phyloP scores from a whole-genome alignment of 2,329 filamentous ascomycete genomes.

The Pochonia chlamydosporia region DNA sequence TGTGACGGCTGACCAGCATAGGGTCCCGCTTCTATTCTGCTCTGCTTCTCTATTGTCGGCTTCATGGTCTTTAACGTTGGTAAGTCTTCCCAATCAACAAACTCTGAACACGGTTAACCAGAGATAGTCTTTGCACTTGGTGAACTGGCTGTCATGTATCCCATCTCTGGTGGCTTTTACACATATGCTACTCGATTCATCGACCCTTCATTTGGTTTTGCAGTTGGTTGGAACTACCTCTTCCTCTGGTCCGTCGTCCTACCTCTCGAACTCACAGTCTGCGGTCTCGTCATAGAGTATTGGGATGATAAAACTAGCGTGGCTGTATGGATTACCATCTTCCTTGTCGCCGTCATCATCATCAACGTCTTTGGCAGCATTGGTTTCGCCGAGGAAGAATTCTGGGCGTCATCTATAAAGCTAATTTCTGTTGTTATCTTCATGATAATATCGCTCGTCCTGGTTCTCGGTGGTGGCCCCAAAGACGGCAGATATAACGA shows the following conservation, averaged over 20 bases:
- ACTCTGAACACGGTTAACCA: not conserved
- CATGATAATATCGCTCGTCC: conserved; percentile 54
- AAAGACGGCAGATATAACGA: conserved; percentile 32
- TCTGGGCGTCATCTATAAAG: conserved; percentile 49
- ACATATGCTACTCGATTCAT: conserved; percentile 57
- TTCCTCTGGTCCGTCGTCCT: conserved; percentile 46
- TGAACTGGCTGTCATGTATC: conserved; percentile 56
- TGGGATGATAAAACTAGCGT: conserved; percentile 42
- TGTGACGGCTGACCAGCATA: conserved; percentile 2
- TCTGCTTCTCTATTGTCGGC: conserved; percentile 51
- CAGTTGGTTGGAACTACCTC: conserved; percentile 41
- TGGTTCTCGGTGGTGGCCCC: conserved; percentile 53
- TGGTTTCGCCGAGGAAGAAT: conserved; percentile 51
- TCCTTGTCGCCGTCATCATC: conserved; percentile 41
- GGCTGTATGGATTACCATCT: conserved; percentile 48
- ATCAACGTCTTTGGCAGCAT: conserved; percentile 52
- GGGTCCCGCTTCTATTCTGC: conserved; percentile 36
- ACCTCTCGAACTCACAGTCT: conserved; percentile 46
- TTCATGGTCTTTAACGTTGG: conserved; percentile 53
- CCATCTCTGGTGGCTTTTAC: conserved; percentile 58
- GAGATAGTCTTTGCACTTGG: conserved; percentile 50
- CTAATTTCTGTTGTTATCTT: conserved; percentile 53
- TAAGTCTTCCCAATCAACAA: conserved; percentile 10
- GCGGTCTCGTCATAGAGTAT: conserved; percentile 43
- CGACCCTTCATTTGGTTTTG: conserved; percentile 54